Percentiles rank a stretch among this genome's conserved stretches.
Conservation (phyloP, 148 eudicot genomes). For the Chenopodium album region DNA sequence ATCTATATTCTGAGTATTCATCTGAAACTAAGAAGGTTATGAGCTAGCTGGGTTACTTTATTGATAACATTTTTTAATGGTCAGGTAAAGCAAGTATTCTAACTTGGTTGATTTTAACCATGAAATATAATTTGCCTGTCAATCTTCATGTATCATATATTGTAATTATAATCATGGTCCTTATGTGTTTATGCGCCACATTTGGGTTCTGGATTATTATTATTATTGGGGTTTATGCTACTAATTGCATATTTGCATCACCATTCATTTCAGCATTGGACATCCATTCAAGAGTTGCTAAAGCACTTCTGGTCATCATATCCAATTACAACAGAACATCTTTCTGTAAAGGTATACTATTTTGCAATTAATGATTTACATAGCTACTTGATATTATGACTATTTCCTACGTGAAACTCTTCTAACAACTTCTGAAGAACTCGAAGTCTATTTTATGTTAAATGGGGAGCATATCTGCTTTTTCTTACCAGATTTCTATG, state of each 20-base stretch:
- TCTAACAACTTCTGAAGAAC: neutral
- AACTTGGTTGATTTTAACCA: neutral
- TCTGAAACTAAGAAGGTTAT: neutral
- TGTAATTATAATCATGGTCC: neutral
- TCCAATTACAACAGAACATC: constrained; percentile 74
- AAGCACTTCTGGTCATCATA: constrained; percentile 99
- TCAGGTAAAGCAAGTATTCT: neutral
- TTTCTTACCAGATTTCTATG: neutral
- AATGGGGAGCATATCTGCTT: neutral
- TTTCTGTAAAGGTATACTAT: constrained; percentile 58
- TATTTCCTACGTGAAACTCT: neutral
- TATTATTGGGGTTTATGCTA: constrained; percentile 6
- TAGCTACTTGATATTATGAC: neutral
- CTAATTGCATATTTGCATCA: constrained; percentile 49
- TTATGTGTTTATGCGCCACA: neutral
- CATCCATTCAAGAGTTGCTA: constrained; percentile 84
- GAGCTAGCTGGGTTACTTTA: neutral
- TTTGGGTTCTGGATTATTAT: neutral
- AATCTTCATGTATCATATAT: neutral
- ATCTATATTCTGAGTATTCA: neutral
- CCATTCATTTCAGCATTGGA: constrained; percentile 80
- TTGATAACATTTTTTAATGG: neutral
- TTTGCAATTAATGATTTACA: neutral
- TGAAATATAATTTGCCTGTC: neutral
- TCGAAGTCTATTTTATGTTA: neutral